Base-by-base conservation (phyloP, 805 yeast genomes). In the Candida nanaspora region DNA sequence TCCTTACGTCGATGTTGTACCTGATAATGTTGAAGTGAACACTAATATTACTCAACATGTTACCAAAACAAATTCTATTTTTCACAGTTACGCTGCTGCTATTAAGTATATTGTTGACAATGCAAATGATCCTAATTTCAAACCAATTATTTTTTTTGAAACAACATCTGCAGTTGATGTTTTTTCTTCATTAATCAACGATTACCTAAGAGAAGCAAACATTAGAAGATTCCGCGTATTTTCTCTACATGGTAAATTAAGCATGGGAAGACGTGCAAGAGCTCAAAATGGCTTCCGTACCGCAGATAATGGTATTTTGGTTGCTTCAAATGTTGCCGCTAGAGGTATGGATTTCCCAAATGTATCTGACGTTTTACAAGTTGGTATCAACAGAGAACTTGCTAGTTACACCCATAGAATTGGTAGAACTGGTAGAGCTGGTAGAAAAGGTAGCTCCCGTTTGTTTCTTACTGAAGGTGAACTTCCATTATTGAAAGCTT, bases 371-470 rank as follows among this genome's bases (percentile, higher is more conserved):
- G 97, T 91, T 39, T 66, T 84, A 51, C 97, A 91, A 66, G 61
- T 86, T 41, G 85, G 91, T 49, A 72, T 80, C n/a, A 86, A 93
- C 45, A 63, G 71, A 36, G 86, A 81, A 43, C 63, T 78, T 20
- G 76, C 89, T n/a, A 82, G 83, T 47, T 88, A 89, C 58, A 78
- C 88, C 43, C 98, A 91, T 65, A 82, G 95, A 62, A 82, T 91
- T 55, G 98, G 98, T 45, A 81, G 98, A 71, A 91, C 97, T 14
- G 98, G 95, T 33, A 79, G 98, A 65, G 95, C 89, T 41, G 96
- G 96, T 42, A 72, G 74, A 43, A 66, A 70, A 20, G 98, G 98
- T 46, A 68, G 72, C 37, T 85, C 96, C 5, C 61, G 76, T 14
- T 59, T 84, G 43, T 80, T 77, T 55, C 52, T 79, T 37, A 67